Evolutionary conservation across 2,329 filamentous ascomycete species (phyloP), one percentile per base, ranked within the genome.

Genomic region (Gaeumannomyces sp.): DNA sequence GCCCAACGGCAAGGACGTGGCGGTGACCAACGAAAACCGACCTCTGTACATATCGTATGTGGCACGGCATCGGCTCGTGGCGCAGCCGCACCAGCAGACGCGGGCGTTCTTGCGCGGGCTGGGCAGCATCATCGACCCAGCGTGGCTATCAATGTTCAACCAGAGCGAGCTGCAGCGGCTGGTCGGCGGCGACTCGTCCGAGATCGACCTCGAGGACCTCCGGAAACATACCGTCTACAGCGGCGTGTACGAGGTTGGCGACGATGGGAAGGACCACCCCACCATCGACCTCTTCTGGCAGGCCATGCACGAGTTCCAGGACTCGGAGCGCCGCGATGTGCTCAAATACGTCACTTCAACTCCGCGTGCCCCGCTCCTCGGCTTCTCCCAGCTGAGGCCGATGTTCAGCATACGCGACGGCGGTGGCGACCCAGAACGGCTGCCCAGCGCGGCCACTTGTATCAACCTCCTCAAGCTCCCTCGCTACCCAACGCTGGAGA

Each of bases 131-230:
- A 95, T 99, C 69, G 89, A 93, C 66, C 93, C 94, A 0, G 86
- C 87, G 4, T 99, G 95, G 95, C 84, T 99, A 5, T 93, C 90
- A 71, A 98, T 99, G 95, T 99, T 99, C 81, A 99, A 99, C 76
- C 94, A 97, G 75, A 87, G 87, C 3, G 95, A 99, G 75, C 84
- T 99, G 5, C 95, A 98, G 77, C 95, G 92, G 1, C 87, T 99
- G 7, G 90, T 99, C 22, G 92, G 93, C 64, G 95, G 95, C 59
- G 93, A 96, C 70, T 89, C 88, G 33, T 89, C 89, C 13, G 88
- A 91, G 67, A 96, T 99, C 66, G 90, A 97, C 72, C 84, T 99
- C 50, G 86, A 90, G 33, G 95, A 99, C 74, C 82, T 98, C 57
- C 87, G 93, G 29, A 82, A 81, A 64, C 91, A 98, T 76, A 98